Conservation (phyloP, 1,284 basidiomycete genomes). For the Cryptococcus sp. region DNA sequence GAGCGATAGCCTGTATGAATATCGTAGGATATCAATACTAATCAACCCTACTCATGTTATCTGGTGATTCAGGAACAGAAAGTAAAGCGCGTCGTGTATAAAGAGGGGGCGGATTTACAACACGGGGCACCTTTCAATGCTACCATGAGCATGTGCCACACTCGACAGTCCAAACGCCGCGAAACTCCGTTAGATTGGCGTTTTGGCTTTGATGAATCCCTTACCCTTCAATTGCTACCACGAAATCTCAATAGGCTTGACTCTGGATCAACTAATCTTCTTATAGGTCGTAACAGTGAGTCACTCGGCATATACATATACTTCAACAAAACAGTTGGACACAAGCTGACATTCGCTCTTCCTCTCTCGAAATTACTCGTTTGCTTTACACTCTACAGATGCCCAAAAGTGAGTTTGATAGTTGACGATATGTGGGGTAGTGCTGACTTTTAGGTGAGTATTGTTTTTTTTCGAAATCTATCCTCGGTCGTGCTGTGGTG, state of each 20-base stretch:
- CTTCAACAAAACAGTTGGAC: background rate
- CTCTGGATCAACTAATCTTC: conserved; percentile 7
- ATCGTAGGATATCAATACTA: background rate
- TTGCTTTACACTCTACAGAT: conserved; percentile 22
- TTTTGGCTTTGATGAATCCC: too few species aligned
- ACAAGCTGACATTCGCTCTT: conserved; percentile 12
- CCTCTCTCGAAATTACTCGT: conserved; percentile 3
- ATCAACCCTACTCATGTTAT: background rate
- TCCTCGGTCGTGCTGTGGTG: too few species aligned
- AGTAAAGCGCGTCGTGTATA: background rate
- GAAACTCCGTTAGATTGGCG: background rate
- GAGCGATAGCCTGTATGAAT: background rate
- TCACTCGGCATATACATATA: background rate
- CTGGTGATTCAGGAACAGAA: background rate
- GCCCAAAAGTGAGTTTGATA: conserved; percentile 43
- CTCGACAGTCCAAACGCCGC: background rate
- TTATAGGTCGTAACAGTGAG: conserved; percentile 23
- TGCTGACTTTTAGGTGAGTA: conserved; percentile 25
- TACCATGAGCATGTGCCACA: background rate
- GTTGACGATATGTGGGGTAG: background rate
- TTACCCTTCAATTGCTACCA: background rate
- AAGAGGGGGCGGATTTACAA: background rate
- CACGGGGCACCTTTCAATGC: background rate
- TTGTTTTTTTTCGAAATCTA: background rate
- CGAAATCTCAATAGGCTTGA: background rate